These are phyloP conservation scores for Colletotrichum salicis DNA, from an alignment of 2,329 filamentous ascomycete species.

Conservation along the genomic window DNA sequence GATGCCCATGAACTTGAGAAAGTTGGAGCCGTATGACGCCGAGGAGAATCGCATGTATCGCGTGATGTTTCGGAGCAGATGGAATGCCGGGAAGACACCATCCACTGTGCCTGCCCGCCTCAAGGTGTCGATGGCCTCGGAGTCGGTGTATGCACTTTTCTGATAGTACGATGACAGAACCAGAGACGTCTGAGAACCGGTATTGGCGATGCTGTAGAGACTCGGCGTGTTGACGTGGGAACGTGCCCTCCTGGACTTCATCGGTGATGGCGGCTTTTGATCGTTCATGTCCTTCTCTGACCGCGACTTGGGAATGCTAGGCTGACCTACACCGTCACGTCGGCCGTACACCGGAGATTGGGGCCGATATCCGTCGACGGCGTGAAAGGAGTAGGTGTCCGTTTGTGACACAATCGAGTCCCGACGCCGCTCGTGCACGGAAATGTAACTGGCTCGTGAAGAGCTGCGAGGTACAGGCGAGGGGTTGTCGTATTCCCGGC, in stretches of 20 bases:
- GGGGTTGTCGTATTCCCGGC: slow-evolving; percentile 36
- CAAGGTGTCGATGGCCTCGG: slow-evolving; percentile 60
- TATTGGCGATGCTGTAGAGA: slow-evolving; percentile 69
- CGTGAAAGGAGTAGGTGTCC: slow-evolving; percentile 64
- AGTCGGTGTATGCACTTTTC: slow-evolving; percentile 59
- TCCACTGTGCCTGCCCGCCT: slow-evolving; percentile 64
- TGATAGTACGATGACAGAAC: slow-evolving; percentile 60
- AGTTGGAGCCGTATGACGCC: slow-evolving; percentile 72
- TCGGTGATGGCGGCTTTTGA: slow-evolving; percentile 29
- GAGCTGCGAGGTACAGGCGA: slow-evolving; percentile 49
- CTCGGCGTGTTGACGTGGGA: slow-evolving; percentile 58
- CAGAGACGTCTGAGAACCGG: slow-evolving; percentile 65
- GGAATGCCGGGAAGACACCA: slow-evolving; percentile 68
- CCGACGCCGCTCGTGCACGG: slow-evolving; percentile 61
- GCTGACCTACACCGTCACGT: slow-evolving; percentile 43
- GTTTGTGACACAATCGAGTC: slow-evolving; percentile 67
- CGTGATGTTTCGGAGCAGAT: slow-evolving; percentile 70
- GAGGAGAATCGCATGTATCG: slow-evolving; percentile 75
- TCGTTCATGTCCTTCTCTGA: slow-evolving; percentile 47
- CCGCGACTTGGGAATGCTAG: slow-evolving; percentile 44
- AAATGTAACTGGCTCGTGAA: slow-evolving; percentile 60
- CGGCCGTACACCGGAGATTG: slow-evolving; percentile 54
- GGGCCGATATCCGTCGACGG: slow-evolving; percentile 55
- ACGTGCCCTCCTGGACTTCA: slow-evolving; percentile 41
- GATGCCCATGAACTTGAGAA: slow-evolving; percentile 72